These are phyloP conservation scores for Chaetomium sp. DNA, from an alignment of 2,329 filamentous ascomycete species.

Conservation along the genomic window DNA sequence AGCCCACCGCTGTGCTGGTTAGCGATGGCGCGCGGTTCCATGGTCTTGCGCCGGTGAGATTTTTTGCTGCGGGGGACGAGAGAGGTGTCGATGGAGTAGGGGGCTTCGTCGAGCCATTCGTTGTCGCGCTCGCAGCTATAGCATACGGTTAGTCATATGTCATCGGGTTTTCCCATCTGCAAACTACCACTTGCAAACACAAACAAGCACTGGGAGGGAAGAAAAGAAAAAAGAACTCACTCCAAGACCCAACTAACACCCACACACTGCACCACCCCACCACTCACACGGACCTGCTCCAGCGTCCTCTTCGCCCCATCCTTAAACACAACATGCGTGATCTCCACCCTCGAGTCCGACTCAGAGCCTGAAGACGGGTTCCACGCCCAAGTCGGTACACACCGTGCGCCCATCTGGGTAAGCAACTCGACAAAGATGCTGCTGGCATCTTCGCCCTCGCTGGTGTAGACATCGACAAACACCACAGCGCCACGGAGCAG, in stretches of 20 bases:
- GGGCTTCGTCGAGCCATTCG: constrained; percentile 66
- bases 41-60: constrained; percentile 67
- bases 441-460: constrained; percentile 73
- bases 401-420: constrained; percentile 72
- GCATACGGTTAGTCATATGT: constrained; percentile 32
- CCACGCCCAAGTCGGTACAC: constrained; percentile 71
- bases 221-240: constrained; percentile 46
- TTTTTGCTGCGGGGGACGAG: constrained; percentile 60
- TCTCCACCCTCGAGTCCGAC: constrained; percentile 52
- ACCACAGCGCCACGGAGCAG: constrained; percentile 67
- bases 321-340: constrained; percentile 88
- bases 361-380: constrained; percentile 42
- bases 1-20: constrained; percentile 60
- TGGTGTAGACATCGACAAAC: constrained; percentile 77
- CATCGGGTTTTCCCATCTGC: constrained; percentile 24
- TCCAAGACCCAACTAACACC: constrained; percentile 85
- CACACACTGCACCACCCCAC: constrained; percentile 74
- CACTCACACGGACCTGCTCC: constrained; percentile 68
- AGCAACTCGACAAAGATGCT: constrained; percentile 76
- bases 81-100: constrained; percentile 62
- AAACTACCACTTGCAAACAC: neutral
- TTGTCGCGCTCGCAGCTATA: constrained; percentile 67
- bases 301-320: constrained; percentile 75
- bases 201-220: too few species aligned
- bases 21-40: constrained; percentile 66